phyloP scores from a whole-genome alignment of 1,284 basidiomycete species.

The Sporisorium exsertum region DNA sequence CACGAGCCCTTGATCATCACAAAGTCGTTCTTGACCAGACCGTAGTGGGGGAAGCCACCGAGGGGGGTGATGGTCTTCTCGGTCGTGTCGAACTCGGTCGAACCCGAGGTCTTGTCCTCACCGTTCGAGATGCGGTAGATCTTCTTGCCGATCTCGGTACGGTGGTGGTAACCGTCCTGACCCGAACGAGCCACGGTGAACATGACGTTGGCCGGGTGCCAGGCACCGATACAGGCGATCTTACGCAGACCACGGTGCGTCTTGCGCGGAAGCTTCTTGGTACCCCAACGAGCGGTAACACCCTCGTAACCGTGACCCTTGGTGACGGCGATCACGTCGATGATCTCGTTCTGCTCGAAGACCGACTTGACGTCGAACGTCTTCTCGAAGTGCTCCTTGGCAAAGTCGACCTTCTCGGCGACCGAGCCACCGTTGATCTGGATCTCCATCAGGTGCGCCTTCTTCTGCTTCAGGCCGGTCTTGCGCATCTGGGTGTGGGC shows the following conservation, averaged over 20 bases:
- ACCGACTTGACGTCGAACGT: constrained; percentile 85
- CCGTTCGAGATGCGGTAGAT: constrained; percentile 90
- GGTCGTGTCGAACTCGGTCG: constrained; percentile 76
- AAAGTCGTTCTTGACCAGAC: constrained; percentile 98
- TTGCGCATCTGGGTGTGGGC: constrained; percentile 95
- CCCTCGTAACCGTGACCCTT: constrained; percentile 99
- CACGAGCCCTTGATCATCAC: constrained; percentile 82
- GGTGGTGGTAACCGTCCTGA: constrained; percentile 99
- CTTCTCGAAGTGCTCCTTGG: constrained; percentile 96
- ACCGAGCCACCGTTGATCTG: constrained; percentile 98
- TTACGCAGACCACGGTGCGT: constrained; percentile 99
- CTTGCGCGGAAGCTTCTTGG: constrained; percentile 97
- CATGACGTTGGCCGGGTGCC: constrained; percentile 99
- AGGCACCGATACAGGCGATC: constrained; percentile 96
- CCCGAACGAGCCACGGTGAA: constrained; percentile 99
- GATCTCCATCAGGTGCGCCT: constrained; percentile 99
- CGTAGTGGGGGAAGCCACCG: constrained; percentile 99
- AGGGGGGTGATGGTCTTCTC: constrained; percentile 93
- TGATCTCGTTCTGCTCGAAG: constrained; percentile 96
- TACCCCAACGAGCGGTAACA: constrained; percentile 99
- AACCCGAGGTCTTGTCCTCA: constrained; percentile 83
- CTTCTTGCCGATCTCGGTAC: constrained; percentile 94
- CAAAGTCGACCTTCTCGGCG: constrained; percentile 97
- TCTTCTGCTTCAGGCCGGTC: constrained; percentile 98
- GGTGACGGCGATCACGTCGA: constrained; percentile 97